Evolutionary conservation across 345 rosid genomes (phyloP).

Genomic region (Melaleuca quinquenervia): DNA sequence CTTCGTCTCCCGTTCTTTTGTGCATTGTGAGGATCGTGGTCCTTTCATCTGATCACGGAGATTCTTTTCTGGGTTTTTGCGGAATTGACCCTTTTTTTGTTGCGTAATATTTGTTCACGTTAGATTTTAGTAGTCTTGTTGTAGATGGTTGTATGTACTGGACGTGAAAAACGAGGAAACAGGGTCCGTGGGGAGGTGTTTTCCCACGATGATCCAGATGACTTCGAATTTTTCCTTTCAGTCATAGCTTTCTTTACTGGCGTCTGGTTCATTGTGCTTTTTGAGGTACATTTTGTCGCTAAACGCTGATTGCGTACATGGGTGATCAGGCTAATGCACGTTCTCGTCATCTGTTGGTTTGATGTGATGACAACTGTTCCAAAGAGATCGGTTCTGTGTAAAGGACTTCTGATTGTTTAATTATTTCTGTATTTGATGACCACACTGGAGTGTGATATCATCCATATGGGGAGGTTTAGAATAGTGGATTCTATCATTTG

Average conservation of each 20-base stretch:
- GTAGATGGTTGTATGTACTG: neutral
- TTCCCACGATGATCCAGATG: neutral
- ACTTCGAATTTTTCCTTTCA: neutral
- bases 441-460: neutral
- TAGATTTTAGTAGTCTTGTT: neutral
- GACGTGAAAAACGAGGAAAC: slow-evolving; percentile 3
- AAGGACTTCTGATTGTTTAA: neutral
- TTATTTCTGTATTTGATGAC: neutral
- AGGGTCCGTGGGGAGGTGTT: neutral
- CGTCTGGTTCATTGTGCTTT: neutral
- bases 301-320: neutral
- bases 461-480: neutral
- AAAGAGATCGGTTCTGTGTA: neutral
- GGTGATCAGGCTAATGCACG: neutral
- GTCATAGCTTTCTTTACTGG: neutral
- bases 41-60: neutral
- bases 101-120: neutral
- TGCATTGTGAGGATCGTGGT: neutral
- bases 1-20: neutral
- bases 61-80: slow-evolving; percentile 1
- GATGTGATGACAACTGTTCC: neutral
- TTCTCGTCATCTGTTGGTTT: neutral
- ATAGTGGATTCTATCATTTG: neutral
- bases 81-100: neutral
- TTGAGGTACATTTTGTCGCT: neutral